Base-by-base conservation (phyloP, 768 basidiomycete species). In the Auricularia sp. region DNA sequence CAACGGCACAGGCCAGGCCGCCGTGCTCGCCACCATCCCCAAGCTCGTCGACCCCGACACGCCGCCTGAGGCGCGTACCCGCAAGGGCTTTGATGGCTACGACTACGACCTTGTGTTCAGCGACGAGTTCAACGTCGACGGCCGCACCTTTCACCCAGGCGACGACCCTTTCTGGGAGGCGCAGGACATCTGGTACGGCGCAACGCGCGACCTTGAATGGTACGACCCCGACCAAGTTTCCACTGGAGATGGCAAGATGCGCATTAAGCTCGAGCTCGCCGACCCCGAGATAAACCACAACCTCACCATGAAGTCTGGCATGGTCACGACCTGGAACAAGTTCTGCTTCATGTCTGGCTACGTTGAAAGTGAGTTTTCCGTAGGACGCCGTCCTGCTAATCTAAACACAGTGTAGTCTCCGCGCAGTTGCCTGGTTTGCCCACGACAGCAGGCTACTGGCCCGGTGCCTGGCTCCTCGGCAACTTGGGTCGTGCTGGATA, bases 301-400 rank as follows among this genome's bases (percentile, higher is more conserved):
- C 5, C 79, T 89, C 65, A 77, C 77, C 64, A 70, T 77, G 83
- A 68, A 85, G 78, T 71, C 70, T 10, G 91, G 87, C 4, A 91
- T 93, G 90, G 76, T 94, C 3, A 90, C 93, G 75, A 84, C 83
- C 44, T 94, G 92, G 91, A 93, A 93, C 76, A 91, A 93, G 78
- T 86, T 93, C 71, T 80, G 80, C 71, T 81, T 80, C 72, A 76
- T 75, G 7, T 73, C 74, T 1, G 77, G 77, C 7, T 88, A 88
- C 74, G 82, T 93, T 65, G 92, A 93, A 77, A 74, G 75, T 76
- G 36, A 63, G 64, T 65, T 35, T 59, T 6, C 18, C 3, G 10
- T 51, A 4, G 18, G 5, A 3, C 11, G 18, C 47, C 47, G 14
- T 51, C 18, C 21, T 51, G 43, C 18, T 44, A 44, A 29, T 42